phyloP scores from a whole-genome alignment of 2,329 filamentous ascomycete genomes.

The Colletotrichum truncatum region DNA sequence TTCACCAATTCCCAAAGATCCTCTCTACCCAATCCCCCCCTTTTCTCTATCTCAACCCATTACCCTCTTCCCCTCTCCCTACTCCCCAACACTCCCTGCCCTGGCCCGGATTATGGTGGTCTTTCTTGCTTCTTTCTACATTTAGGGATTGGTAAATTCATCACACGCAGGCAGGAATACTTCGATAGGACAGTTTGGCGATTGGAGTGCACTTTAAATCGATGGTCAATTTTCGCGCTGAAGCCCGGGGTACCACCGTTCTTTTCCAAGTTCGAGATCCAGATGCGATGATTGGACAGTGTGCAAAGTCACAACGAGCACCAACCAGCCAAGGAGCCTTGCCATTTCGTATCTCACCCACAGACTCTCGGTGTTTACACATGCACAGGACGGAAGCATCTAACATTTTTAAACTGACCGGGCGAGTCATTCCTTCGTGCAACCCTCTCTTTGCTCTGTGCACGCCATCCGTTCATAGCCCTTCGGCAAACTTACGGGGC shows the following conservation, averaged over 20 bases:
- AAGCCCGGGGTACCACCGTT: neutral
- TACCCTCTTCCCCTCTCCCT: slow-evolving; percentile 13
- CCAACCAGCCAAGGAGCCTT: neutral
- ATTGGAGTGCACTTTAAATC: slow-evolving; percentile 59
- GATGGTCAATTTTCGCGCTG: slow-evolving; percentile 35
- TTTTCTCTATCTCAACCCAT: neutral
- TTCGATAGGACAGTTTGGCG: slow-evolving; percentile 61
- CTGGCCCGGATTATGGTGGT: slow-evolving; percentile 29
- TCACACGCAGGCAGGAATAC: slow-evolving; percentile 47
- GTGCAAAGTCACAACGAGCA: slow-evolving; percentile 5
- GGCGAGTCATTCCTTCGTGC: slow-evolving; percentile 12
- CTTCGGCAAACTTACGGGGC: neutral
- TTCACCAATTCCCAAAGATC: slow-evolving; percentile 21
- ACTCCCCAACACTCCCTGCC: slow-evolving; percentile 30
- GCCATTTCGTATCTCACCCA: slow-evolving; percentile 8
- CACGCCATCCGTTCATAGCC: neutral
- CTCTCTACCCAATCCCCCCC: neutral
- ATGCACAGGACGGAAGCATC: neutral
- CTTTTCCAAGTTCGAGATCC: neutral
- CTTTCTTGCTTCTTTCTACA: slow-evolving; percentile 37
- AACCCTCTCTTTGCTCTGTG: neutral
- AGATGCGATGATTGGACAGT: neutral
- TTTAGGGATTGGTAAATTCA: slow-evolving; percentile 43
- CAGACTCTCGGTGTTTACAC: neutral
- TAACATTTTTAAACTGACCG: neutral